Evolutionary conservation across 1,139 yeast species (phyloP).

Genomic region (Nakaseomyces uthaithaninus): DNA sequence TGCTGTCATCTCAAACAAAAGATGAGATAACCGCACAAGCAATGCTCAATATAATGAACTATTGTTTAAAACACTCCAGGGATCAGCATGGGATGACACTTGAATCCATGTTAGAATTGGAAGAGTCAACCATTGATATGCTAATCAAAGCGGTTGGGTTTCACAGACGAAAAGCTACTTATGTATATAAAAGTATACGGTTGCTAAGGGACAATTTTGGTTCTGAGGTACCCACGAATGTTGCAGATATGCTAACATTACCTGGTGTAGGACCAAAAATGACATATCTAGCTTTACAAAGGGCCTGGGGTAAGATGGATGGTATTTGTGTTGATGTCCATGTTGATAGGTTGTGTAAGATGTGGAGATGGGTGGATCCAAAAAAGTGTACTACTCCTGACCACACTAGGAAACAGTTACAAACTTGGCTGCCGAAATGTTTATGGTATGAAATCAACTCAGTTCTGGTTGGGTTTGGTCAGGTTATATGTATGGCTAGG

Average conservation of each 20-base stretch:
- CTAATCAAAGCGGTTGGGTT: slow-evolving; percentile 80
- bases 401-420: slow-evolving; percentile 56
- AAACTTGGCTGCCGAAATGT: slow-evolving; percentile 64
- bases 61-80: slow-evolving; percentile 36
- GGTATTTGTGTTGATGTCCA: slow-evolving; percentile 97
- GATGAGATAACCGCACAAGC: slow-evolving; percentile 79
- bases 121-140: slow-evolving; percentile 53
- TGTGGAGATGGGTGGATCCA: slow-evolving; percentile 71
- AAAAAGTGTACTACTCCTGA: slow-evolving; percentile 59
- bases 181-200: slow-evolving; percentile 53
- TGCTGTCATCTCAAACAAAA: slow-evolving; percentile 87
- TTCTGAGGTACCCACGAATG: slow-evolving; percentile 64
- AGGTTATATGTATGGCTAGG: slow-evolving; percentile 70
- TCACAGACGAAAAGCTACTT: slow-evolving; percentile 69
- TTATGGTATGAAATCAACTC: slow-evolving; percentile 84
- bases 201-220: slow-evolving; percentile 43
- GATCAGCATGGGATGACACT: slow-evolving; percentile 36
- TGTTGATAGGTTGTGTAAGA: slow-evolving; percentile 67
- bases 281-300: slow-evolving; percentile 76
- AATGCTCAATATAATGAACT: slow-evolving; percentile 49
- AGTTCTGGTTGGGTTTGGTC: slow-evolving; percentile 86
- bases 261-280: slow-evolving; percentile 97
- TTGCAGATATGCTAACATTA: slow-evolving; percentile 54
- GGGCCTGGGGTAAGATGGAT: slow-evolving; percentile 65
- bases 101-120: slow-evolving; percentile 40